These are phyloP conservation scores for Colletotrichum phormii DNA, from an alignment of 2,329 filamentous ascomycete genomes.

Conservation along the genomic window DNA sequence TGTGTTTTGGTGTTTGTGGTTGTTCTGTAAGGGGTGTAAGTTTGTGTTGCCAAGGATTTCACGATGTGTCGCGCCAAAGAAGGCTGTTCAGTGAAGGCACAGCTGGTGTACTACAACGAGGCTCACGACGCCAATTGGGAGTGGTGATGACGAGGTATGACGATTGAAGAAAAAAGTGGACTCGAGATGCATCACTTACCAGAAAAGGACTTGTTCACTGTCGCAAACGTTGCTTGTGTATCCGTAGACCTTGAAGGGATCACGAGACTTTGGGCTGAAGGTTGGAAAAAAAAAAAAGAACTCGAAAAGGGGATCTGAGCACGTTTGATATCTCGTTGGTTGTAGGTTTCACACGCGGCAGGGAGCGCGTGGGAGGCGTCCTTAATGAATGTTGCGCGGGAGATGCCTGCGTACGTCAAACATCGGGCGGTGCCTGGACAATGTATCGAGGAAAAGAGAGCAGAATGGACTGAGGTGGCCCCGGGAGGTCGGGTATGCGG, in stretches of 20 bases:
- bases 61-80: neutral
- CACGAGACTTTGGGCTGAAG: neutral
- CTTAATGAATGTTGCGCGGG: constrained; percentile 16
- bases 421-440: constrained; percentile 28
- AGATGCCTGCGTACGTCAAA: constrained; percentile 20
- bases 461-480: neutral
- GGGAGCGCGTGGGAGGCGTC: neutral
- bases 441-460: constrained; percentile 12
- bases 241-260: neutral
- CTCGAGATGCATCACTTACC: constrained; percentile 19
- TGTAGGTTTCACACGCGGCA: neutral
- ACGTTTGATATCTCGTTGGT: neutral
- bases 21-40: constrained; percentile 4
- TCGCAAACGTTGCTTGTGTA: neutral
- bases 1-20: neutral
- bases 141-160: constrained; percentile 21
- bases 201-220: neutral
- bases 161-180: constrained; percentile 3
- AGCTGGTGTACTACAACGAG: neutral
- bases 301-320: neutral
- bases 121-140: neutral
- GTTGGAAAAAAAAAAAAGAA: no score
- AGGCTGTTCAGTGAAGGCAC: neutral
- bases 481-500: constrained; percentile 12
- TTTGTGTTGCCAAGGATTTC: neutral